Base-by-base conservation (phyloP, 768 basidiomycete genomes). In the Mycena filopes region DNA sequence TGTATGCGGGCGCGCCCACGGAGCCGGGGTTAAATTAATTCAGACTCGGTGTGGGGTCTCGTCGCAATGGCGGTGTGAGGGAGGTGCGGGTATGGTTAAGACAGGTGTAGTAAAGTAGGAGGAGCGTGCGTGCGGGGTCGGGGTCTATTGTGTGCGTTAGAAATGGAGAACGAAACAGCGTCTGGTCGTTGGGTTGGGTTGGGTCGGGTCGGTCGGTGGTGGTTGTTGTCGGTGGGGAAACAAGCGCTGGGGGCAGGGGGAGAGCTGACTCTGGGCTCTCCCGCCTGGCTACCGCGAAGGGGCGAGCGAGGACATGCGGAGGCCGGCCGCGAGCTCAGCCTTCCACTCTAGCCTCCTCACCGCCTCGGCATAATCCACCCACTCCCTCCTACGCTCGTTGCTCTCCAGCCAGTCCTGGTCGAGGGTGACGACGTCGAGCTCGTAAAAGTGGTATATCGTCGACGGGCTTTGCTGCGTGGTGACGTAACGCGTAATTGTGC, bases 311-410 rank as follows among this genome's bases (percentile, higher is more conserved):
- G 89, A 94, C 31, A 90, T 82, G 71, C 83, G 82, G 55, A 95
- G 83, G 54, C 89, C 93, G 75, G 92, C 90, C 10, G 88, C 86
- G 46, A 95, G 84, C 80, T 95, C 94, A n/a, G 85, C 79, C 75
- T 95, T 95, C 94, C 94, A 95, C 65, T 88, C 84, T 42, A 95
- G 75, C 70, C 94, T 82, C 72, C 83, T 79, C 67, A 87, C 79
- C 18, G 94, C 94, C 79, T 95, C 94, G 47, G 89, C 87, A 72
- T 90, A 94, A 77, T 94, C 93, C 71, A 95, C 93, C 93, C 92
- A 94, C 80, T 95, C 94, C 71, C 94, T 81, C 76, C 82, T 83
- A 66, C 94, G 88, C 80, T 95, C 93, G 69, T 87, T 83, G 72
- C 86, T 81, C 76, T 95, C 94, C 62, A 92, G 80, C 94, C 94